These are phyloP conservation scores for Eudorina sp. DNA, from an alignment of 139 green algal genomes.

Conservation along the genomic window DNA sequence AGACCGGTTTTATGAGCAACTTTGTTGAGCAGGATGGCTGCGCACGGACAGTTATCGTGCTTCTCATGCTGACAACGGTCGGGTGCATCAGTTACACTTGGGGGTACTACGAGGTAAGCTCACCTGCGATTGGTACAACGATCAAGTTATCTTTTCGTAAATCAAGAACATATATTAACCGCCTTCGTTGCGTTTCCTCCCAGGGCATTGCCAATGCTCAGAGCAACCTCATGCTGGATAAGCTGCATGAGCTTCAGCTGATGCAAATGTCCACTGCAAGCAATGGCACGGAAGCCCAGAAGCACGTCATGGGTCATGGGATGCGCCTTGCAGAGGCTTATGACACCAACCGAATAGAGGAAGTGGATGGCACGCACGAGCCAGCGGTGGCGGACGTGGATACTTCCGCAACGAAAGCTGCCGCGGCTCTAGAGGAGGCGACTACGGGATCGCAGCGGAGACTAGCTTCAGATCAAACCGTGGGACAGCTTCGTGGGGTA, in stretches of 20 bases:
- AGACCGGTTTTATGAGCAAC: slow-evolving; percentile 25
- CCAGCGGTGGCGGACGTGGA: neutral
- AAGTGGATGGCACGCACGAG: neutral
- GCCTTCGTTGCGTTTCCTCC: no score
- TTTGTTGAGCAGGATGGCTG: slow-evolving; percentile 49
- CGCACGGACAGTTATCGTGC: slow-evolving; percentile 43
- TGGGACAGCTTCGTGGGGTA: neutral
- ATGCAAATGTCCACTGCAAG: neutral
- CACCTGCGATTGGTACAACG: neutral
- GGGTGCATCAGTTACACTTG: slow-evolving; percentile 49
- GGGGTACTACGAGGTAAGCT: slow-evolving; percentile 51
- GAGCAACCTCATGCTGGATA: slow-evolving; percentile 45
- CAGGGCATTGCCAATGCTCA: slow-evolving; percentile 43
- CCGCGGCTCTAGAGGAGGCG: slow-evolving; percentile 3
- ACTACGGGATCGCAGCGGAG: neutral
- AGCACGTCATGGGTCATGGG: slow-evolving; percentile 8
- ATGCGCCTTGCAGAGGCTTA: neutral
- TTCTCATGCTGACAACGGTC: slow-evolving; percentile 34
- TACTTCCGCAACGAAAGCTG: neutral
- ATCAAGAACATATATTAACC: no score
- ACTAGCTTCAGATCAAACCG: neutral
- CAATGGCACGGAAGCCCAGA: neutral
- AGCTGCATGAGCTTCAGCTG: slow-evolving; percentile 42
- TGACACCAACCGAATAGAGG: neutral
- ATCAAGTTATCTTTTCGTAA: no score